Conservation (phyloP, 805 yeast genomes). For the Starmerella geochares region DNA sequence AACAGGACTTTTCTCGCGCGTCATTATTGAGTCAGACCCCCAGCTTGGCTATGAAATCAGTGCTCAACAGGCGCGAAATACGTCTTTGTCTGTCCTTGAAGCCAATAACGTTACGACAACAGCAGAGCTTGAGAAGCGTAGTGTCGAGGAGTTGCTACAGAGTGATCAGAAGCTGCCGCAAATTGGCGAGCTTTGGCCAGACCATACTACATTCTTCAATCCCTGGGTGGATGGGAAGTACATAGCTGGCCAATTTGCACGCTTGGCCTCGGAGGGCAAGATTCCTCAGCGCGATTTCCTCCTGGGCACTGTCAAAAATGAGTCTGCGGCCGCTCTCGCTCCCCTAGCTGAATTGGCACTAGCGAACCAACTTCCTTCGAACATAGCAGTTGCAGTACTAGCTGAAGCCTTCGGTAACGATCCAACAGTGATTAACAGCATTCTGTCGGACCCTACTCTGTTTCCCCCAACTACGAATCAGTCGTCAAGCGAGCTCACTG, state of each 20-base stretch:
- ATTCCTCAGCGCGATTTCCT: not conserved
- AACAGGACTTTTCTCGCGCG: not conserved
- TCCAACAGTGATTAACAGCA: not conserved
- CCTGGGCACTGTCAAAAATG: not conserved
- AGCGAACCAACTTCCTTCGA: not conserved
- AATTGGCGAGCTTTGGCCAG: not conserved
- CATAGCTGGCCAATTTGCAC: not conserved
- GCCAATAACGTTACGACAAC: not conserved
- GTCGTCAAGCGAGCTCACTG: not conserved
- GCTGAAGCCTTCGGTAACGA: not conserved
- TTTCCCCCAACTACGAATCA: not conserved
- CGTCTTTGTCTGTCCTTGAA: not conserved
- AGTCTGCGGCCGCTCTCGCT: not conserved
- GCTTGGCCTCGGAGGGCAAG: not conserved
- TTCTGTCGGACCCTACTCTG: not conserved
- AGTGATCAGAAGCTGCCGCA: not conserved
- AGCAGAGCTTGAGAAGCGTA: not conserved
- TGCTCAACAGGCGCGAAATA: not conserved
- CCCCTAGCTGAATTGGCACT: not conserved
- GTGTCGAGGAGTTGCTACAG: not conserved
- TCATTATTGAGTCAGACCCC: conserved; percentile 2
- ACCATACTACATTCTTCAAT: conserved; percentile 1
- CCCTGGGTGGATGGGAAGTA: conserved; percentile 3
- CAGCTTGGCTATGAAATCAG: not conserved
- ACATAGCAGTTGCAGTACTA: not conserved